Conservation (phyloP, 345 rosid genomes). For the Boechera divaricarpa region DNA sequence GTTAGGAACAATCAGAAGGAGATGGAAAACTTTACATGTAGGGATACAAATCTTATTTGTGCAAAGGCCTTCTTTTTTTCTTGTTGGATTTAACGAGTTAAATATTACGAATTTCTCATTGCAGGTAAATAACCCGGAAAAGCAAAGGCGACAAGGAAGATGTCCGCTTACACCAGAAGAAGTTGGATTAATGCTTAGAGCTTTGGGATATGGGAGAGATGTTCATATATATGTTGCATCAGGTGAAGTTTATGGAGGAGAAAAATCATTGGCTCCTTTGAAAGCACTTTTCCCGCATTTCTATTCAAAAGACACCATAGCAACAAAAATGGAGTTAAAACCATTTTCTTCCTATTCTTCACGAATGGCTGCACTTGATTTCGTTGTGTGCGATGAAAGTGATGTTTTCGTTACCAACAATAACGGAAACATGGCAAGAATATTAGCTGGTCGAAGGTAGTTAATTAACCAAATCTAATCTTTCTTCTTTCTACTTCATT, state of each 20-base stretch:
- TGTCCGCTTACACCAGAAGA: slow-evolving; percentile 98
- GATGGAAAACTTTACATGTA: slow-evolving; percentile 99
- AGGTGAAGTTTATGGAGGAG: slow-evolving; percentile 93
- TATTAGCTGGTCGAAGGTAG: slow-evolving; percentile 93
- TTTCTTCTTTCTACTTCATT: slow-evolving; percentile 23
- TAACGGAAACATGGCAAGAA: slow-evolving; percentile 97
- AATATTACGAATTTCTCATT: slow-evolving; percentile 26
- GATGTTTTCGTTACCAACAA: slow-evolving; percentile 96
- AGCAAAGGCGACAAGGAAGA: slow-evolving; percentile 94
- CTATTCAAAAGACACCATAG: slow-evolving; percentile 81
- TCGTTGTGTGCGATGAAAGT: slow-evolving; percentile 92
- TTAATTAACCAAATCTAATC: slow-evolving; percentile 13
- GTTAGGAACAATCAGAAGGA: slow-evolving; percentile 79
- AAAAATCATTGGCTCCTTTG: slow-evolving; percentile 78
- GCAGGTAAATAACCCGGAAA: slow-evolving; percentile 80
- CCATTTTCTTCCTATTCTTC: slow-evolving; percentile 86
- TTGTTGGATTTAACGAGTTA: slow-evolving; percentile 16
- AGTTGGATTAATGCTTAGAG: slow-evolving; percentile 96
- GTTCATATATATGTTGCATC: slow-evolving; percentile 97
- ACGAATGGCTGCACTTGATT: slow-evolving; percentile 99
- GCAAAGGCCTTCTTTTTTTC: not conserved
- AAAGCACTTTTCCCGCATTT: slow-evolving; percentile 90
- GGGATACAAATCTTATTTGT: slow-evolving; percentile 42
- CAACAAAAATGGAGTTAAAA: slow-evolving; percentile 75
- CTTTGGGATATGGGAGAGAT: slow-evolving; percentile 89